Evolutionary conservation across 148 eudicot genomes (phyloP).

Genomic region (Amaranthus hypochondriacus): DNA sequence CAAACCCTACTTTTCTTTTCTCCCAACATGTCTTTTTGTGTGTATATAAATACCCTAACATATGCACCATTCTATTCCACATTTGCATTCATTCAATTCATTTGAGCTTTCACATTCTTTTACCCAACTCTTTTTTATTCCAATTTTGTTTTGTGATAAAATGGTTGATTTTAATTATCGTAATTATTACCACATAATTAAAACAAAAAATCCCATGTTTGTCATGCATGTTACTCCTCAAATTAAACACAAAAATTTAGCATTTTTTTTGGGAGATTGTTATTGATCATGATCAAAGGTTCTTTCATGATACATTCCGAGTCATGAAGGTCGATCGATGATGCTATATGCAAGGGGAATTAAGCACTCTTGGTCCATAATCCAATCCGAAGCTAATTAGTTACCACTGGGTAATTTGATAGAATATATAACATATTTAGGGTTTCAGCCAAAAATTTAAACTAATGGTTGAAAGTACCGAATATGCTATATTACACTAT

Average conservation of each 20-base stretch:
- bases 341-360: conserved; percentile 11
- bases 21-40: neutral
- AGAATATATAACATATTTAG: too few species aligned
- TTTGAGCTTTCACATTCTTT: too few species aligned
- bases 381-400: neutral
- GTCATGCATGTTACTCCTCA: neutral
- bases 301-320: neutral
- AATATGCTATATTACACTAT: too few species aligned
- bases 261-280: neutral
- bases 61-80: too few species aligned
- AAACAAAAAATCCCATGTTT: neutral
- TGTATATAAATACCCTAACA: neutral
- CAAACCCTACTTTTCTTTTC: neutral
- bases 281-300: neutral
- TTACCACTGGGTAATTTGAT: neutral
- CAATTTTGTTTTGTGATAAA: neutral
- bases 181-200: neutral
- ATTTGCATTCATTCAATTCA: too few species aligned
- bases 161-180: neutral
- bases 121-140: too few species aligned
- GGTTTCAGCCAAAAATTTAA: too few species aligned
- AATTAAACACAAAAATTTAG: neutral
- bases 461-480: too few species aligned
- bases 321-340: neutral
- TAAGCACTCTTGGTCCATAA: conserved; percentile 10